phyloP scores from a whole-genome alignment of 805 yeast species.

The Tetrapisispora iriomotensis region DNA sequence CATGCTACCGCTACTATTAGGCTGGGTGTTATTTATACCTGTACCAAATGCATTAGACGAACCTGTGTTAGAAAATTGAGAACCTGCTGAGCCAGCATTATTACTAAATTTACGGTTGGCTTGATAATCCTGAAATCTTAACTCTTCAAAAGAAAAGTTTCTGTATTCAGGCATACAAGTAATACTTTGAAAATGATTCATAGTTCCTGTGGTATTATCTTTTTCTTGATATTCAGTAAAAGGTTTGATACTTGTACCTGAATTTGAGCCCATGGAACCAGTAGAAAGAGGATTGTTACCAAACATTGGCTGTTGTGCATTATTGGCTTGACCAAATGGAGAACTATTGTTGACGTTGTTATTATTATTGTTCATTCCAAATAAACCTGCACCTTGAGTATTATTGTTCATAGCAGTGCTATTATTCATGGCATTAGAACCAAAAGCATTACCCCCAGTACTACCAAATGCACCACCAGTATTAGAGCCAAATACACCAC shows the following conservation, averaged over 20 bases:
- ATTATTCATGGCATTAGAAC: slow-evolving; percentile 25
- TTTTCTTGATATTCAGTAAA: slow-evolving; percentile 63
- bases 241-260: slow-evolving; percentile 64
- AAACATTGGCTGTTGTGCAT: slow-evolving; percentile 3
- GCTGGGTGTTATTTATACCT: slow-evolving; percentile 5
- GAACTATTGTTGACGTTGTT: slow-evolving; percentile 10
- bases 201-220: slow-evolving; percentile 48
- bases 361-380: slow-evolving; percentile 3
- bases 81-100: slow-evolving; percentile 7
- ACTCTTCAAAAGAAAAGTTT: slow-evolving; percentile 74
- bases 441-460: slow-evolving; percentile 28
- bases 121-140: slow-evolving; percentile 80
- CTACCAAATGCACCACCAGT: slow-evolving; percentile 7
- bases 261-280: slow-evolving; percentile 9
- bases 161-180: slow-evolving; percentile 86
- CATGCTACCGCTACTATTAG: slow-evolving; percentile 6
- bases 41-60: slow-evolving; percentile 15
- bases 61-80: slow-evolving; percentile 14
- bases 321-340: slow-evolving; percentile 3
- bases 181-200: slow-evolving; percentile 60
- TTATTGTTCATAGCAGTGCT: slow-evolving; percentile 17
- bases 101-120: slow-evolving; percentile 37
- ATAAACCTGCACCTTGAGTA: slow-evolving; percentile 4
- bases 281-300: slow-evolving; percentile 17
- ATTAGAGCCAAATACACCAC: slow-evolving; percentile 31